Evolutionary conservation across 495 filamentous ascomycete species (phyloP), one percentile per base, ranked within the genome.

Genomic region (Aspergillus affinis): DNA sequence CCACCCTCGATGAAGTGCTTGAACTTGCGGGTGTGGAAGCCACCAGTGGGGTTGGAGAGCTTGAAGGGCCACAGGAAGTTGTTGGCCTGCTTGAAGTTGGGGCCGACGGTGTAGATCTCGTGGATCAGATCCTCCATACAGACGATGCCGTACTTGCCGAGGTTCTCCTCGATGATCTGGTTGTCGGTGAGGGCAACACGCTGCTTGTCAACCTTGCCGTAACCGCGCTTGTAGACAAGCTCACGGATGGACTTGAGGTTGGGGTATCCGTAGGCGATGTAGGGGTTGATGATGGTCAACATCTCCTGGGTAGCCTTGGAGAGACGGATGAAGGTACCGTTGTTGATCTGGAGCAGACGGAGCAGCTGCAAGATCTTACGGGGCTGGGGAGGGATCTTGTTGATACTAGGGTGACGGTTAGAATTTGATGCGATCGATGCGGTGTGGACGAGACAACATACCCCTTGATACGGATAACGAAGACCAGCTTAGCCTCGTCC

Each of bases 11-110:
- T 90, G 85, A 91, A 98, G 84, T 98, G 95, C 84, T 91, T 92
- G 89, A 98, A 98, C 84, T 98, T 98, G 77, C 94, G 85, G 58
- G 87, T 79, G 74, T 89, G 84, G 90, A 98, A 98, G 54, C 95
- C 93, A 72, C 94, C 95, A 63, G 81, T 98, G 70, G 94, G 94
- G 84, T 92, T 96, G 84, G 86, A 91, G 69, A 98, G 88, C 89
- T 98, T 98, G 88, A 98, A 98, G 70, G 94, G 94, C 94, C 94
- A 98, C 52, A 98, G 83, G 86, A 98, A 98, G 89, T 98, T 98
- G 86, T 90, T 89, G 74, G 91, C 91, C 85, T 98, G 92, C 89
- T 98, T 98, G 90, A 98, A 98, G 86, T 96, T 96, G 82, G 93
- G 92, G 70, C 93, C 94, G 63, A 97, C 94, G 60, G 92, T 97